These are phyloP conservation scores for Nicotiana noctiflora DNA, from an alignment of 257 asterid species.

Conservation along the genomic window DNA sequence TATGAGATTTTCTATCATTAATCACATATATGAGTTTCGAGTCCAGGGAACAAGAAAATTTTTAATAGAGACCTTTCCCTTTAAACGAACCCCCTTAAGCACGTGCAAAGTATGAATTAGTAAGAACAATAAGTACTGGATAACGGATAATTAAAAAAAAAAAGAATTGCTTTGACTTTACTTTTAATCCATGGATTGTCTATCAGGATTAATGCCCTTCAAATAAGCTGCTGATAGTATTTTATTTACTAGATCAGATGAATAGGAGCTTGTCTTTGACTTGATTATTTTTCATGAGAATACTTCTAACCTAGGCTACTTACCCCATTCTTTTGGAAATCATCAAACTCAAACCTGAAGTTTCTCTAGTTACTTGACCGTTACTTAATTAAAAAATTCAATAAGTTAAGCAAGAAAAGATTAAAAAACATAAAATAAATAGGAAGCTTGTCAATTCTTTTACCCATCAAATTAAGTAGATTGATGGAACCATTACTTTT, in stretches of 20 bases:
- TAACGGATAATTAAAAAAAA: not conserved
- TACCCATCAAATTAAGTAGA: not conserved
- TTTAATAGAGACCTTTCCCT: not conserved
- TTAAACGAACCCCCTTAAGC: not conserved
- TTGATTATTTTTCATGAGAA: not conserved
- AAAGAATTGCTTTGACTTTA: not conserved
- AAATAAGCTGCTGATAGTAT: not conserved
- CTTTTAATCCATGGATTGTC: not conserved
- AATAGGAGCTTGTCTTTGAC: not conserved
- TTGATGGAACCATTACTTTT: not conserved
- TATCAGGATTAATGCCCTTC: not conserved
- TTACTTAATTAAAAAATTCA: not conserved
- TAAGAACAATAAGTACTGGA: not conserved
- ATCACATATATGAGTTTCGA: too few species aligned
- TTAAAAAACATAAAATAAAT: too few species aligned
- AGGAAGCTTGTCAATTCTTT: not conserved
- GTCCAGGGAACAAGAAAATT: fast-evolving
- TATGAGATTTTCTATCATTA: not conserved
- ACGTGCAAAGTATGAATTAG: too few species aligned
- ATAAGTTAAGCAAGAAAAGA: not conserved
- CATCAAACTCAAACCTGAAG: not conserved
- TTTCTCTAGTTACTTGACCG: not conserved
- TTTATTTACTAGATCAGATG: not conserved
- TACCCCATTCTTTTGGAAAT: not conserved
- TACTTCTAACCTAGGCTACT: not conserved